Conservation (phyloP, 805 yeast species). For the Lachancea sp. region DNA sequence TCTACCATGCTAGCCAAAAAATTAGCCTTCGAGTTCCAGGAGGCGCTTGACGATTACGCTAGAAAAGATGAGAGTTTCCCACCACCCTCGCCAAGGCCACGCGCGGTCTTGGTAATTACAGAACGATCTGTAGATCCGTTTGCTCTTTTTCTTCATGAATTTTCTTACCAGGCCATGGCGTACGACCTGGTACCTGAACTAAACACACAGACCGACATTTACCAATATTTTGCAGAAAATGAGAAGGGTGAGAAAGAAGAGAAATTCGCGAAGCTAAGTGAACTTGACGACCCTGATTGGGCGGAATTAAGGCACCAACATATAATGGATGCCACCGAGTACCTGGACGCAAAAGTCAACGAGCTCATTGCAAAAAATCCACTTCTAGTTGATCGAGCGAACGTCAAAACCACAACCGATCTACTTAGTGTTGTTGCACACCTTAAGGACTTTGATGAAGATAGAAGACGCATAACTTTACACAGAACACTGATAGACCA, state of each 20-base stretch:
- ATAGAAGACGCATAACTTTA: slow-evolving; percentile 51
- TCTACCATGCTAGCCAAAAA: slow-evolving; percentile 58
- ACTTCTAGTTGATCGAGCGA: slow-evolving; percentile 59
- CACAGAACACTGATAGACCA: slow-evolving; percentile 60
- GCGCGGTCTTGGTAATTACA: slow-evolving; percentile 66
- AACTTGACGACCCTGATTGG: slow-evolving; percentile 63
- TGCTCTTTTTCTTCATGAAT: slow-evolving; percentile 84
- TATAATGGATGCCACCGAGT: slow-evolving; percentile 65
- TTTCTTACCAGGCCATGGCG: slow-evolving; percentile 87
- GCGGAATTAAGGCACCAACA: slow-evolving; percentile 62
- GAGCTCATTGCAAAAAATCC: slow-evolving; percentile 70
- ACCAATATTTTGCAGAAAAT: slow-evolving; percentile 49
- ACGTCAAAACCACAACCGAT: slow-evolving; percentile 62
- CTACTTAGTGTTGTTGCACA: slow-evolving; percentile 70
- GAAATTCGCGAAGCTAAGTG: slow-evolving; percentile 46
- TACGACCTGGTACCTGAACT: slow-evolving; percentile 56
- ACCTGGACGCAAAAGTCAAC: slow-evolving; percentile 49
- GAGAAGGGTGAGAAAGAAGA: slow-evolving; percentile 42
- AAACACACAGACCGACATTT: slow-evolving; percentile 40
- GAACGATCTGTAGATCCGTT: slow-evolving; percentile 81
- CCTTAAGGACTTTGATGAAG: slow-evolving; percentile 60
- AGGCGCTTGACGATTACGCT: slow-evolving; percentile 67
- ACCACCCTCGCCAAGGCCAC: slow-evolving; percentile 50
- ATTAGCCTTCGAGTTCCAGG: slow-evolving; percentile 68
- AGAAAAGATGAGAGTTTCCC: slow-evolving; percentile 62